These are phyloP conservation scores for Eucalyptus brandiana DNA, from an alignment of 345 rosid species.

Conservation along the genomic window DNA sequence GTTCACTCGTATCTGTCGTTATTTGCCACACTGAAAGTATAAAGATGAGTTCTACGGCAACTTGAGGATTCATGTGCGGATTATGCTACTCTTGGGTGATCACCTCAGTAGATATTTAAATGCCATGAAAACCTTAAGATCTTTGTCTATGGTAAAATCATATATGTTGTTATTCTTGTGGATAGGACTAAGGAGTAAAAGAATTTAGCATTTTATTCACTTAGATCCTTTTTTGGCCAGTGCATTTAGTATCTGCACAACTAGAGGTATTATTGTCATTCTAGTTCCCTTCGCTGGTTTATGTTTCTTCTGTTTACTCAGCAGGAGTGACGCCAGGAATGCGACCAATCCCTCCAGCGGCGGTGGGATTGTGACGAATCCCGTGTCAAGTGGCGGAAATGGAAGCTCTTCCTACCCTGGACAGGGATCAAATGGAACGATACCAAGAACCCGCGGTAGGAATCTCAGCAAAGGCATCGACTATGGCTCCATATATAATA, in stretches of 20 bases:
- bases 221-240: not conserved
- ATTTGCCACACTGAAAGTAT: not conserved
- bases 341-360: not conserved
- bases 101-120: not conserved
- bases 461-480: not conserved
- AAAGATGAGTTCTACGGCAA: not conserved
- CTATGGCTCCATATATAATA: not conserved
- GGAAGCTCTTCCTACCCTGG: not conserved
- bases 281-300: not conserved
- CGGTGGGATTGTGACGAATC: not conserved
- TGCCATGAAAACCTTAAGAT: not conserved
- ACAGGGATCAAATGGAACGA: not conserved
- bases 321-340: not conserved
- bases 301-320: not conserved
- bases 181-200: not conserved
- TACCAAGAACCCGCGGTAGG: not conserved
- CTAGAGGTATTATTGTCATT: not conserved
- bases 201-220: not conserved
- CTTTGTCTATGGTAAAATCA: not conserved
- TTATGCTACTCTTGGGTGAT: not conserved
- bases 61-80: not conserved
- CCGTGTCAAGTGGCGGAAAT: not conserved
- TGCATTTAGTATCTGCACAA: not conserved
- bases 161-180: not conserved
- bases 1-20: not conserved